Conservation (phyloP, 129 eudicot genomes). For the Calendula officinalis region DNA sequence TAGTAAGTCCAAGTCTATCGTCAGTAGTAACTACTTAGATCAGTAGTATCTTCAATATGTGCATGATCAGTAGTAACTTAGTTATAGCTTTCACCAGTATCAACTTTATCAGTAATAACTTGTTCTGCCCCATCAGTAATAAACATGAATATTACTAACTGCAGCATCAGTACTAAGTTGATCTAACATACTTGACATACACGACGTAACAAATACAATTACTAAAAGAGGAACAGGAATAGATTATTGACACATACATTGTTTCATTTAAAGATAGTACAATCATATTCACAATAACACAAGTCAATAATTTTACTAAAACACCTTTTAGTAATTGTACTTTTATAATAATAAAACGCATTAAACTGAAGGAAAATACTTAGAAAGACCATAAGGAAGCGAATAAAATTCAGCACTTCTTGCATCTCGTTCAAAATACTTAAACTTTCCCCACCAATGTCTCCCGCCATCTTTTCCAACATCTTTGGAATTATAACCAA, state of each 20-base stretch:
- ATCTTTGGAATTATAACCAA: slow-evolving; percentile 45
- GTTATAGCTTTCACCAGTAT: too few relatives aligned
- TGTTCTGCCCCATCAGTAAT: too few relatives aligned
- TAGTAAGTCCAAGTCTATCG: too few relatives aligned
- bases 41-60: too few relatives aligned
- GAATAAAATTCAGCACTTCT: slow-evolving; percentile 84
- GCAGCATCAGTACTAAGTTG: too few relatives aligned
- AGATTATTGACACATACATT: not conserved
- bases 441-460: slow-evolving; percentile 91
- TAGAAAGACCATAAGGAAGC: slow-evolving; percentile 72
- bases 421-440: slow-evolving; percentile 54
- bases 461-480: slow-evolving; percentile 73
- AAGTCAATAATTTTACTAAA: slow-evolving; percentile 13
- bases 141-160: too few relatives aligned
- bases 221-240: too few relatives aligned
- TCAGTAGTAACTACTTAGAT: too few relatives aligned
- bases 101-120: too few relatives aligned
- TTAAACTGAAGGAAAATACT: slow-evolving; percentile 72
- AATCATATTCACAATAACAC: slow-evolving; percentile 23
- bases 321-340: not conserved
- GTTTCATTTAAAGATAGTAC: not conserved
- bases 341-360: not conserved
- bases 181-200: not conserved
- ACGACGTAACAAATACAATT: too few relatives aligned
- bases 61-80: too few relatives aligned